Conservation (phyloP, 208 protist species). For the Endotrypanum monterogeii region DNA sequence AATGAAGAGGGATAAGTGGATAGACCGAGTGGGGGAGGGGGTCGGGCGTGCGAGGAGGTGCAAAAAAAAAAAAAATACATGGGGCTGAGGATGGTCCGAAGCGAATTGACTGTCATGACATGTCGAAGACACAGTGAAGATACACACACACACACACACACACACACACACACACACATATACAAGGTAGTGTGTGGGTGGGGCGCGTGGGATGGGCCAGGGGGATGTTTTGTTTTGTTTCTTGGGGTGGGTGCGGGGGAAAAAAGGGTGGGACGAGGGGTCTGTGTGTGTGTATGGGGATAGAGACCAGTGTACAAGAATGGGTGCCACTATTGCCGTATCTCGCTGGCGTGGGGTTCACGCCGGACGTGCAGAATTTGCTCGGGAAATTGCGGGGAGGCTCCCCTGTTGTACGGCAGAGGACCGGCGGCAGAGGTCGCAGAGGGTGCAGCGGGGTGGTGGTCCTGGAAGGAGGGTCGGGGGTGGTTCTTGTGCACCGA, state of each 20-base stretch:
- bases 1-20: too few species aligned
- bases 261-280: neutral
- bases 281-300: too few species aligned
- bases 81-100: too few species aligned
- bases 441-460: neutral
- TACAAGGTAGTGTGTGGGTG: too few species aligned
- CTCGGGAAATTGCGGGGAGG: neutral
- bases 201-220: too few species aligned
- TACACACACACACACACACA: neutral
- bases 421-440: neutral
- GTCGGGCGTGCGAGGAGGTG: neutral
- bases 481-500: neutral
- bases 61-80: too few species aligned
- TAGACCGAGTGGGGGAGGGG: neutral
- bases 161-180: too few species aligned
- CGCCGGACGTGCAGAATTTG: conserved; percentile 8
- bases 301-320: too few species aligned
- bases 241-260: too few species aligned
- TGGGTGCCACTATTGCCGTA: neutral
- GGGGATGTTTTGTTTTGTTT: too few species aligned
- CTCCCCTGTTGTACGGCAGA: neutral
- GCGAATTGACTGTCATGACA: too few species aligned
- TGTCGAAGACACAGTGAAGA: neutral
- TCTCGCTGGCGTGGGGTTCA: neutral
- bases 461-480: neutral